Percentiles rank a stretch among this genome's conserved stretches.
Conservation (phyloP, 2,329 filamentous ascomycete genomes). For the Pseudogymnoascus destructans region DNA sequence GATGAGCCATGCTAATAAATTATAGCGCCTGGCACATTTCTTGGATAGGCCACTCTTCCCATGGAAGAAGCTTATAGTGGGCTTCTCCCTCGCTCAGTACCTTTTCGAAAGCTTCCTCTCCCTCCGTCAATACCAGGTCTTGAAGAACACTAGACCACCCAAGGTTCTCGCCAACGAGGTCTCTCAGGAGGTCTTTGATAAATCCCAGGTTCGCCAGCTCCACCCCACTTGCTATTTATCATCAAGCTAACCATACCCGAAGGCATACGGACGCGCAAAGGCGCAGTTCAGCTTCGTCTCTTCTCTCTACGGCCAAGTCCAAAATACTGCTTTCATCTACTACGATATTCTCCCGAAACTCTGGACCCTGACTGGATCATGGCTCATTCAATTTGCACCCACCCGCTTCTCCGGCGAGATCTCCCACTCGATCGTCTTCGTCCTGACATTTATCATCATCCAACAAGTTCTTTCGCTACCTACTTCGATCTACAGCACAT, state of each 20-base stretch:
- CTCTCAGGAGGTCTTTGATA: constrained; percentile 80
- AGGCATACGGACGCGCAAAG: constrained; percentile 91
- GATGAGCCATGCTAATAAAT: constrained; percentile 16
- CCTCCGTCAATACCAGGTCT: constrained; percentile 75
- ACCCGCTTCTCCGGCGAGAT: constrained; percentile 80
- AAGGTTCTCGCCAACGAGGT: constrained; percentile 83
- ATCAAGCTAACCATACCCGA: neutral
- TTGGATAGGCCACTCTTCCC: constrained; percentile 89
- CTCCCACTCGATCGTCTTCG: constrained; percentile 81
- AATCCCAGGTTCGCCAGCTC: constrained; percentile 53
- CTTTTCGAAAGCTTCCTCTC: constrained; percentile 82
- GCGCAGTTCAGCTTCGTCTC: constrained; percentile 75
- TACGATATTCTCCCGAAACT: constrained; percentile 83
- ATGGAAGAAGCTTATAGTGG: constrained; percentile 92
- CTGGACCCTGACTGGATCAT: constrained; percentile 67
- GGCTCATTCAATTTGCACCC: constrained; percentile 63
- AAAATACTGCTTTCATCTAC: constrained; percentile 81
- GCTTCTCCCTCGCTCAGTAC: constrained; percentile 87
- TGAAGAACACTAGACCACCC: constrained; percentile 67
- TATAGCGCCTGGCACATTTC: constrained; percentile 61
- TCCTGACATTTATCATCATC: constrained; percentile 73
- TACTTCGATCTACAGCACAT: constrained; percentile 79
- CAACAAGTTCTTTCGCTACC: constrained; percentile 71
- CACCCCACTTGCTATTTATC: neutral
- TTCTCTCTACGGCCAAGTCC: constrained; percentile 71